Percentiles rank a stretch among this genome's conserved stretches.
Evolutionary conservation across 257 asterid genomes (phyloP).

Genomic region (Echites panduratus): DNA sequence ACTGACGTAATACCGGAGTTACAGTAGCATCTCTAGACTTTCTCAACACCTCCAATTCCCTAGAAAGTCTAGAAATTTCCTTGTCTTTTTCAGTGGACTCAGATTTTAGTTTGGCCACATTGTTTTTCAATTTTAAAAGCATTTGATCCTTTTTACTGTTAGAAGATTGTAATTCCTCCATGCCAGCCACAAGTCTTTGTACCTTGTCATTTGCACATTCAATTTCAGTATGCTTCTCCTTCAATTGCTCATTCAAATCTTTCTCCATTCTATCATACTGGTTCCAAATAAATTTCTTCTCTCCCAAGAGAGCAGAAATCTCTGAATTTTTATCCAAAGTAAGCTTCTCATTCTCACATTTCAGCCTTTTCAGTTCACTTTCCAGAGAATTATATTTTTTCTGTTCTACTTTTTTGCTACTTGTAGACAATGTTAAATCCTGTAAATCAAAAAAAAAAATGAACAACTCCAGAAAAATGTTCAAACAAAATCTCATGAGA

Average conservation of each 20-base stretch:
- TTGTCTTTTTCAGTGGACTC: conserved; percentile 38
- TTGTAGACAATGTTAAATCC: conserved; percentile 35
- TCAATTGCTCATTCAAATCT: conserved; percentile 35
- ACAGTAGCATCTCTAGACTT: conserved; percentile 30
- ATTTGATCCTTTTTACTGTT: conserved; percentile 27
- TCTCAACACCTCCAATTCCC: conserved; percentile 41
- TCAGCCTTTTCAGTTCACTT: conserved; percentile 46
- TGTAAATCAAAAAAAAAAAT: conserved; percentile 25
- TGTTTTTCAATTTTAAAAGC: conserved; percentile 33
- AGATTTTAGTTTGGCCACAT: conserved; percentile 40
- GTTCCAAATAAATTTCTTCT: conserved; percentile 75
- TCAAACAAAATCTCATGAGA: neutral
- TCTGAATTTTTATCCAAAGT: conserved; percentile 42
- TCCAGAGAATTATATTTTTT: conserved; percentile 19
- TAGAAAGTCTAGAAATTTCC: conserved; percentile 42
- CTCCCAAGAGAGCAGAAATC: conserved; percentile 51
- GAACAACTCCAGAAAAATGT: neutral
- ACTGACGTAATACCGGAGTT: conserved; percentile 38
- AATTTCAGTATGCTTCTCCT: conserved; percentile 38
- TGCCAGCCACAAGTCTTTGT: conserved; percentile 27
- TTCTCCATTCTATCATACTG: conserved; percentile 61
- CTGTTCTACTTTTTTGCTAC: conserved; percentile 23
- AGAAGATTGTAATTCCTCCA: conserved; percentile 47
- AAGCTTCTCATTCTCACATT: conserved; percentile 46
- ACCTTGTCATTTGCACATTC: conserved; percentile 54